phyloP scores from a whole-genome alignment of 1,284 basidiomycete species.

The Singerocomus inundabilis region DNA sequence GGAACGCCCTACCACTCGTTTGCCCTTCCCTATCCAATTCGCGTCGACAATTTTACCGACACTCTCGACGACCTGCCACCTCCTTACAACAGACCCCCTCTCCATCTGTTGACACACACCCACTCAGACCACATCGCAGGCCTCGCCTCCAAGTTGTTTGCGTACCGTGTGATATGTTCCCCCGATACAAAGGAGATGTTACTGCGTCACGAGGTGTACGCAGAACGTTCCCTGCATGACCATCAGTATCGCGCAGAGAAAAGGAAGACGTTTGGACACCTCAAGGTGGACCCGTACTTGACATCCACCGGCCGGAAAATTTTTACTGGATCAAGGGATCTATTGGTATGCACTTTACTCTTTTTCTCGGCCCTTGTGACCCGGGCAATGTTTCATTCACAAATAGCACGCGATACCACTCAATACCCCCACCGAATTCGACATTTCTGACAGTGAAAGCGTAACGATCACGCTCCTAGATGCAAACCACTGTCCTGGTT shows the following conservation, averaged over 20 bases:
- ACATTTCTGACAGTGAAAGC: constrained; percentile 54
- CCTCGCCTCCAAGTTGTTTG: constrained; percentile 67
- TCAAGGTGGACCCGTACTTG: constrained; percentile 55
- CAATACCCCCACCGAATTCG: constrained; percentile 62
- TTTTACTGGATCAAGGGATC: constrained; percentile 56
- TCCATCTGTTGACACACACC: constrained; percentile 80
- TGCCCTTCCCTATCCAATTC: constrained; percentile 69
- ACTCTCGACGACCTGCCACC: constrained; percentile 32
- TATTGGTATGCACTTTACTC: constrained; percentile 35
- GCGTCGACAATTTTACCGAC: constrained; percentile 73
- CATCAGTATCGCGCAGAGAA: constrained; percentile 51
- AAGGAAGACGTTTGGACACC: constrained; percentile 62
- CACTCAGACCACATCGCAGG: constrained; percentile 81
- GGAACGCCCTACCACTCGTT: constrained; percentile 70
- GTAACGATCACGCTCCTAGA: constrained; percentile 81
- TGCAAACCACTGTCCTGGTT: constrained; percentile 94
- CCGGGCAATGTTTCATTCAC: constrained; percentile 17
- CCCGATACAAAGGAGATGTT: constrained; percentile 82
- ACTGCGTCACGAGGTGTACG: constrained; percentile 67
- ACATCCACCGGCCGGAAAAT: constrained; percentile 46
- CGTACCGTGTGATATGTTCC: constrained; percentile 69
- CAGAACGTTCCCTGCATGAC: constrained; percentile 57
- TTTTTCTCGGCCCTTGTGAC: constrained; percentile 27
- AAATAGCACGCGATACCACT: constrained; percentile 44
- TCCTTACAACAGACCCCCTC: constrained; percentile 46